Base-by-base conservation (phyloP, 2,329 filamentous ascomycete species). In the Ascochyta fabae region DNA sequence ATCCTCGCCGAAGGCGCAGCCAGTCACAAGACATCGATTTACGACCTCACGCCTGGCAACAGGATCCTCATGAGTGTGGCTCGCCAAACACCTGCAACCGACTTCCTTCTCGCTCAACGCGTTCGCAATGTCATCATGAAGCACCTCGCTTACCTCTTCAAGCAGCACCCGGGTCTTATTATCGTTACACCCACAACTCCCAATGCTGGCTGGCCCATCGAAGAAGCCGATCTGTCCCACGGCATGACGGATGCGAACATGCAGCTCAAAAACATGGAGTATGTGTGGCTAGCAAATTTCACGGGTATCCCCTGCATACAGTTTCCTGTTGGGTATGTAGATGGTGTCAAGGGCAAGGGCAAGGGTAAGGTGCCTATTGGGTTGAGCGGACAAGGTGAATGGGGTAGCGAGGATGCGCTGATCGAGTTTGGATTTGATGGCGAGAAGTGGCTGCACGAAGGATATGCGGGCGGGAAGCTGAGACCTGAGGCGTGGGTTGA, bases 221-320 rank as follows among this genome's bases (percentile, higher is more conserved):
- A 90, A 36, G 79, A 86, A 15, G 78, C 78, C n/a, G 87, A 92
- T 67, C 71, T 86, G 4, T 63, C 70, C 7, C 77, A 80, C 42
- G 93, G 93, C 2, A 79, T 91, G 62, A 88, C 83, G 34, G 89
- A 97, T 72, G 88, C 83, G 0, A 92, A 95, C 71, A 80, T 78
- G 58, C 87, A 86, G 15, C 79, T 96, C n/a, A 80, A 84, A 24
- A 90, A 85, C 69, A 96, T 96, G 91, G 86, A 88, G 74, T 96
- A 91, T 75, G 87, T 90, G 15, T 96, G 90, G 84, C 76, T 96
- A 33, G 89, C 92, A 6, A 97, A 97, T 75, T 88, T 92, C 65
- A 86, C 83, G 0, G 93, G 93, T 0, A 87, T 88, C 44, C 93
- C 93, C 0, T 86, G 90, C 1, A 84, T 96, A 12, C 86, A 81